These are phyloP conservation scores for Globisporangium perplexum DNA, from an alignment of 352 stramenopile genomes.

Conservation along the genomic window DNA sequence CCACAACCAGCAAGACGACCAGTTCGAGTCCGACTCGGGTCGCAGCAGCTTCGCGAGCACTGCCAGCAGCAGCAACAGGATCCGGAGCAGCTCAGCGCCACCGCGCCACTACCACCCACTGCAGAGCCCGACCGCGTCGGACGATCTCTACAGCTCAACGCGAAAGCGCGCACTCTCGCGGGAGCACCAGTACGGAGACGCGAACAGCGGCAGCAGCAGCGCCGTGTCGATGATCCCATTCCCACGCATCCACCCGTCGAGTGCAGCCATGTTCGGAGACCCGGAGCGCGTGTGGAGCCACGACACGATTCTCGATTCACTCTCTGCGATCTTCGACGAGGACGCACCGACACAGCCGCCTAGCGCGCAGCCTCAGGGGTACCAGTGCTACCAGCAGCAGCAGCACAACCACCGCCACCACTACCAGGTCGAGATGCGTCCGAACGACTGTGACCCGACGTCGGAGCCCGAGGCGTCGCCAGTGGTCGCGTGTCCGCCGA, in stretches of 20 bases:
- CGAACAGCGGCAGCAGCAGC: neutral
- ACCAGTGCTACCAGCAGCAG: neutral
- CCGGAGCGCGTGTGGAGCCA: conserved; percentile 7
- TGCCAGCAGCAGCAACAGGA: neutral
- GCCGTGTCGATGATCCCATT: neutral
- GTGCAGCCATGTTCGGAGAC: neutral
- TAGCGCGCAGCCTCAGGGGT: neutral
- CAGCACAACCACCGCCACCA: neutral
- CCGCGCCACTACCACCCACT: neutral
- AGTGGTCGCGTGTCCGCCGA: neutral
- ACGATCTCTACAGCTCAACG: conserved; percentile 3
- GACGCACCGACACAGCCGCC: neutral
- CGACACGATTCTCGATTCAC: conserved; percentile 14
- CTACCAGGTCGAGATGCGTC: neutral
- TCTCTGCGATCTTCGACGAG: conserved; percentile 32
- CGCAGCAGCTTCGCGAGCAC: conserved; percentile 2
- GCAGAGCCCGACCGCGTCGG: conserved; percentile 8
- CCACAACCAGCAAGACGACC: conserved; percentile 8
- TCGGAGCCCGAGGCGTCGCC: conserved; percentile 2
- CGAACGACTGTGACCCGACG: neutral
- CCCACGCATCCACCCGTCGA: conserved; percentile 2
- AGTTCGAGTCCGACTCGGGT: neutral
- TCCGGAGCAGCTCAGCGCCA: neutral
- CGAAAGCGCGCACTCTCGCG: neutral
- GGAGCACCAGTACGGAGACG: neutral